Evolutionary conservation across 257 asterid genomes (phyloP).

Genomic region (Thymus quinquecostatus): DNA sequence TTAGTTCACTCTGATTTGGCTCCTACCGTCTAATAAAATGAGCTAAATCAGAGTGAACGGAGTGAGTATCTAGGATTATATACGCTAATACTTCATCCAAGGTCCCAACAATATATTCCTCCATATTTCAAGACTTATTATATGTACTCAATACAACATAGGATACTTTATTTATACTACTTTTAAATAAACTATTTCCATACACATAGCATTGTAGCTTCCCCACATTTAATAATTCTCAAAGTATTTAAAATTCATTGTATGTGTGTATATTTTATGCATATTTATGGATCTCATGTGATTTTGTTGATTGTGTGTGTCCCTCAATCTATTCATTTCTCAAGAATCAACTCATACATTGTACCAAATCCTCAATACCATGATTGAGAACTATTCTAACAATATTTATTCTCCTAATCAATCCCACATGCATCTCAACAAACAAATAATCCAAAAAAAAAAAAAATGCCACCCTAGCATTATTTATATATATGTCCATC

Average conservation of each 20-base stretch:
- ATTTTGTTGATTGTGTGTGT: conserved; percentile 22
- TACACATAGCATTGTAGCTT: not conserved
- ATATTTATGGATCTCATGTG: conserved; percentile 15
- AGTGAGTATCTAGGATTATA: too few relatives aligned
- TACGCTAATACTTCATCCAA: not conserved
- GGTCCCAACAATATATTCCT: not conserved
- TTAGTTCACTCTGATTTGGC: too few relatives aligned
- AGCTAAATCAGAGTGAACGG: too few relatives aligned
- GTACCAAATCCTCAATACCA: conserved; percentile 28
- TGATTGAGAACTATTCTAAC: not conserved
- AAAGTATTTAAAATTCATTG: not conserved
- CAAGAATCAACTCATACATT: conserved; percentile 25
- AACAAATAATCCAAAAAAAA: too few relatives aligned
- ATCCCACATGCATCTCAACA: conserved; percentile 16
- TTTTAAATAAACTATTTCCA: not conserved
- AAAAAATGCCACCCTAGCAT: too few relatives aligned
- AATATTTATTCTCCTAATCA: not conserved
- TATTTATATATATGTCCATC: too few relatives aligned
- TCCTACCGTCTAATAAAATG: too few relatives aligned
- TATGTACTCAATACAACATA: not conserved
- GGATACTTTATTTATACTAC: not conserved
- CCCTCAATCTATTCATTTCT: conserved; percentile 21
- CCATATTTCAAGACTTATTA: not conserved
- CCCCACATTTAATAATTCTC: not conserved
- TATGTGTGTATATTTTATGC: not conserved